A percentile compares a stretch with the other conserved stretches of the same genome.
Conservation (phyloP, 768 basidiomycete species). For the Tephrocybe sp. region DNA sequence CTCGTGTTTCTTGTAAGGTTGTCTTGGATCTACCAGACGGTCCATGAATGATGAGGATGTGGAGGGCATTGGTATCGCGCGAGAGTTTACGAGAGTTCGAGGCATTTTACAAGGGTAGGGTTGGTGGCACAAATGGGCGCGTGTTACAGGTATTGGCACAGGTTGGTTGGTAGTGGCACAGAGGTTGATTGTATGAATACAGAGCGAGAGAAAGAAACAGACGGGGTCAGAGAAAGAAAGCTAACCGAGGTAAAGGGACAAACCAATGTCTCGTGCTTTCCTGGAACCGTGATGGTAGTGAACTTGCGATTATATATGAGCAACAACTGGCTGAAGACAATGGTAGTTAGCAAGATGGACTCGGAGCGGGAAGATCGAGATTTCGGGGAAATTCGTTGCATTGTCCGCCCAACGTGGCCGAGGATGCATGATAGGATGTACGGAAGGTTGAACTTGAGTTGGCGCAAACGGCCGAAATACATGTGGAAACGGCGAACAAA, state of each 20-base stretch:
- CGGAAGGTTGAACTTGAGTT: not conserved
- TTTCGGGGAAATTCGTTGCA: constrained; percentile 18
- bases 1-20: constrained; percentile 47
- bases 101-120: constrained; percentile 13
- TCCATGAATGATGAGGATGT: constrained; percentile 38
- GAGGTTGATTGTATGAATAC: constrained; percentile 19
- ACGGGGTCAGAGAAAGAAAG: constrained; percentile 31
- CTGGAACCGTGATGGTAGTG: constrained; percentile 20
- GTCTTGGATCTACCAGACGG: constrained; percentile 37
- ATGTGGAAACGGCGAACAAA: constrained; percentile 13
- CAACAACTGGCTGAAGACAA: constrained; percentile 29
- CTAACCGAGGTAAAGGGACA: constrained; percentile 13
- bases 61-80: constrained; percentile 10
- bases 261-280: constrained; percentile 29
- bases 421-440: constrained; percentile 8
- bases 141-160: constrained; percentile 9
- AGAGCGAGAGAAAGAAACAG: constrained; percentile 16
- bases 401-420: constrained; percentile 21
- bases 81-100: constrained; percentile 8
- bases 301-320: constrained; percentile 29
- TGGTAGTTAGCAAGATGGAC: constrained; percentile 20
- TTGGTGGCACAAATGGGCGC: constrained; percentile 9
- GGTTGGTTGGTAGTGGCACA: constrained; percentile 17
- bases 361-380: constrained; percentile 19
- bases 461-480: constrained; percentile 10